These are phyloP conservation scores for Monosporascus sp. DNA, from an alignment of 2,329 filamentous ascomycete species.

Conservation along the genomic window DNA sequence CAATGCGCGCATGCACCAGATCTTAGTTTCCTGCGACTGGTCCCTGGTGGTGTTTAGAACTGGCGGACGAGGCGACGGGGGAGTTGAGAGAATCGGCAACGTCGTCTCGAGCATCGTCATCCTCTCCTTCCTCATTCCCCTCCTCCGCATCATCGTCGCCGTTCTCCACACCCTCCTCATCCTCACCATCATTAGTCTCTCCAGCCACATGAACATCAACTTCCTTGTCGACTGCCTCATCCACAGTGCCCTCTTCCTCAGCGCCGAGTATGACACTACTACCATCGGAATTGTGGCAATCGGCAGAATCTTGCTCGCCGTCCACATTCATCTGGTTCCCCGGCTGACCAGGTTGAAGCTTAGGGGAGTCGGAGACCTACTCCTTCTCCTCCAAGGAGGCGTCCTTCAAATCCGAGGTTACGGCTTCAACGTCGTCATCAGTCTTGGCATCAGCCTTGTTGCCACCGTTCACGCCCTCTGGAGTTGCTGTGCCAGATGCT, in stretches of 20 bases:
- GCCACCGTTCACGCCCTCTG: slow-evolving; percentile 41
- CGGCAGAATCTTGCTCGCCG: slow-evolving; percentile 1
- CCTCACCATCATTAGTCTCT: neutral
- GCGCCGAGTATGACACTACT: neutral
- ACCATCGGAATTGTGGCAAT: slow-evolving; percentile 1
- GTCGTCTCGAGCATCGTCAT: neutral
- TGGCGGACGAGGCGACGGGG: neutral
- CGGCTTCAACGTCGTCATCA: slow-evolving; percentile 48
- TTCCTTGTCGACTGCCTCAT: neutral
- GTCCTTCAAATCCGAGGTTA: slow-evolving; percentile 47
- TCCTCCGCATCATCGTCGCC: neutral
- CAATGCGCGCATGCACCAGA: neutral
- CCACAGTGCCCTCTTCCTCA: neutral
- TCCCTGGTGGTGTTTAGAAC: neutral
- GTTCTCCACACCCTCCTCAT: neutral
- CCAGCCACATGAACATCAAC: neutral
- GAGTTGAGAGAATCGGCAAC: neutral
- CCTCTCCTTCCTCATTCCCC: neutral
- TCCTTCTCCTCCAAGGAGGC: slow-evolving; percentile 48
- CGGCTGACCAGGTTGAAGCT: slow-evolving; percentile 1
- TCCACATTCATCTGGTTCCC: slow-evolving; percentile 1
- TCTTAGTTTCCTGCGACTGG: neutral
- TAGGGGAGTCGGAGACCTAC: slow-evolving; percentile 28
- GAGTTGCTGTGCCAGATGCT: slow-evolving; percentile 37
- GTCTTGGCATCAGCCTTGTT: slow-evolving; percentile 31